Conservation (phyloP, 495 filamentous ascomycete genomes). For the Pyrenula massariospora region DNA sequence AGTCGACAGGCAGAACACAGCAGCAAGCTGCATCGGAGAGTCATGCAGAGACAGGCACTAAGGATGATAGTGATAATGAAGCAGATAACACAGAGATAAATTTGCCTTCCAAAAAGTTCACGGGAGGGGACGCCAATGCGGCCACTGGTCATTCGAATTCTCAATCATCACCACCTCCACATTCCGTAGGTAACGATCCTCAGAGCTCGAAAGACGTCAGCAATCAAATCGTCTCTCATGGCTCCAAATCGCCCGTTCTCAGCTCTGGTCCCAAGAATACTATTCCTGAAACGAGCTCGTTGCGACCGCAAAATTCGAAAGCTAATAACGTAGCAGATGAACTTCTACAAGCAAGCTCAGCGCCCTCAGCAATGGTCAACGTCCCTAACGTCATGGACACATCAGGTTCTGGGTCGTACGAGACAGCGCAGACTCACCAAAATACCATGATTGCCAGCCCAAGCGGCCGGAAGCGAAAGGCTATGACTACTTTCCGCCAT, state of each 20-base stretch:
- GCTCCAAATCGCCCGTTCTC: neutral
- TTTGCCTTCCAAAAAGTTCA: too few species aligned
- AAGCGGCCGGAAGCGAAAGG: conserved; percentile 28
- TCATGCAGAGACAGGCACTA: neutral
- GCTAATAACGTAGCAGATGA: neutral
- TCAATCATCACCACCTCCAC: neutral
- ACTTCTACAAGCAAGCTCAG: neutral
- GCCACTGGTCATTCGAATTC: neutral
- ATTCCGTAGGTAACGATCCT: neutral
- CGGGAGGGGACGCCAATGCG: too few species aligned
- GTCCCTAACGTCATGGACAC: neutral
- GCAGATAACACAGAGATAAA: too few species aligned
- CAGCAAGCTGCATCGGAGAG: neutral
- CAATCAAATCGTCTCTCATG: neutral
- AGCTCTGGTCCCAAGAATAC: neutral
- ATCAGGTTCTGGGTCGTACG: conserved; percentile 10
- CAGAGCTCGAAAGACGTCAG: neutral
- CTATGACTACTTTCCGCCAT: conserved; percentile 33
- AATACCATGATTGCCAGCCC: conserved; percentile 19
- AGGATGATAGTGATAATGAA: too few species aligned
- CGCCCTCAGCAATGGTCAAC: neutral
- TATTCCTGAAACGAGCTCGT: neutral
- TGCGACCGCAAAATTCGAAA: neutral
- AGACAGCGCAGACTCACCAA: conserved; percentile 11
- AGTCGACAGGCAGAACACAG: neutral